Conservation (phyloP, 345 rosid species). For the Iberis pinnata region DNA sequence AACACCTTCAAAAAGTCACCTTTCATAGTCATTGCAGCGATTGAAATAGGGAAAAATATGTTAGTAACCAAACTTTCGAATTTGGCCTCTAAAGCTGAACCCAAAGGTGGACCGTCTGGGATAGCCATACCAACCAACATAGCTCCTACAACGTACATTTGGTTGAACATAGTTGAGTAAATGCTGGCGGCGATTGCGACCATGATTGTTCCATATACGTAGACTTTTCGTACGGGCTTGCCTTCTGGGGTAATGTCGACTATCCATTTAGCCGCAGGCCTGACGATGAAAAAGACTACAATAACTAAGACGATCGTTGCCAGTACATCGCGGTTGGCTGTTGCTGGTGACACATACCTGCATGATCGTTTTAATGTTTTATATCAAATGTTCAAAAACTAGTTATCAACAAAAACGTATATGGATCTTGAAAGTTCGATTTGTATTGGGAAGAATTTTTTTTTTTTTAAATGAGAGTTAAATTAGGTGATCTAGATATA, state of each 20-base stretch:
- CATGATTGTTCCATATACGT: conserved; percentile 18
- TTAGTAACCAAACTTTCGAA: conserved; percentile 23
- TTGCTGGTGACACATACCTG: conserved; percentile 13
- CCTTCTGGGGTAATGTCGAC: conserved; percentile 21
- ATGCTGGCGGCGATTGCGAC: conserved; percentile 17
- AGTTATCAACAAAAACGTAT: too few relatives aligned
- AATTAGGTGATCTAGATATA: too few relatives aligned
- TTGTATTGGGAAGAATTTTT: too few relatives aligned
- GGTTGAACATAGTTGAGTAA: conserved; percentile 7
- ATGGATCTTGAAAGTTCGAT: too few relatives aligned
- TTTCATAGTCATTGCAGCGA: conserved; percentile 23
- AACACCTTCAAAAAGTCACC: conserved; percentile 10
- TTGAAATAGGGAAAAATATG: conserved; percentile 23
- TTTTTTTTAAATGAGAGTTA: too few relatives aligned
- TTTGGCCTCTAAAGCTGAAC: conserved; percentile 29
- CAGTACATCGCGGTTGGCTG: conserved; percentile 22
- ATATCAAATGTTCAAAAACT: not conserved
- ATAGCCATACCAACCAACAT: conserved; percentile 28
- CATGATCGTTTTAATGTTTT: not conserved
- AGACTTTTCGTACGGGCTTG: conserved; percentile 6
- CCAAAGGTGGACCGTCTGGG: conserved; percentile 34
- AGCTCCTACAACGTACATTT: conserved; percentile 20
- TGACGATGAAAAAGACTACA: conserved; percentile 14
- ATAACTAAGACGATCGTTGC: conserved; percentile 8
- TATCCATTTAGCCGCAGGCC: conserved; percentile 22